These are phyloP conservation scores for Capillidium rhysosporum DNA, from an alignment of 371 early-diverging fungal genomes.

Conservation along the genomic window DNA sequence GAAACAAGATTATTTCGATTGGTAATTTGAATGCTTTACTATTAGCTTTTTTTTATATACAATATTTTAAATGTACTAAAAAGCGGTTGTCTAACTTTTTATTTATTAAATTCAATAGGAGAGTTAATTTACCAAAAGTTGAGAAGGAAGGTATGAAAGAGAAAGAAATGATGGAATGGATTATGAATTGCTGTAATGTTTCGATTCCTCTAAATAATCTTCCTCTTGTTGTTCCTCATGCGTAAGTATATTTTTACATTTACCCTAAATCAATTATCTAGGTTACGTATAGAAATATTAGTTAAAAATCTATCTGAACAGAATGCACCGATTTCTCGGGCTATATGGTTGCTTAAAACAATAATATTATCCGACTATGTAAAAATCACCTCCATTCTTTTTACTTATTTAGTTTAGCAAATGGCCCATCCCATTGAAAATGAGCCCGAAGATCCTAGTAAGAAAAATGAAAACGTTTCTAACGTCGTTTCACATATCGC, in stretches of 20 bases:
- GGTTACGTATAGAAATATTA: background rate
- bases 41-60: background rate
- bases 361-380: background rate
- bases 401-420: too few relatives aligned
- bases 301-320: background rate
- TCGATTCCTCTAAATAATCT: background rate
- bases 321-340: background rate
- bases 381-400: too few relatives aligned
- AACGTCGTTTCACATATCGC: background rate
- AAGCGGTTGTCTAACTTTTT: background rate
- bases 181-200: background rate
- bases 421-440: too few relatives aligned
- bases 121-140: background rate
- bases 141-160: background rate
- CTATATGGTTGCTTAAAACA: background rate
- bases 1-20: background rate
- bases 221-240: background rate
- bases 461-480: too few relatives aligned
- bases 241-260: too few relatives aligned
- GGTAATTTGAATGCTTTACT: too few relatives aligned
- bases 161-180: background rate
- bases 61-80: background rate
- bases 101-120: too few relatives aligned
- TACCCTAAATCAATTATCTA: background rate
- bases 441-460: too few relatives aligned